phyloP scores from a whole-genome alignment of 164 flowering plant species.

The Aristolochia fimbriata region DNA sequence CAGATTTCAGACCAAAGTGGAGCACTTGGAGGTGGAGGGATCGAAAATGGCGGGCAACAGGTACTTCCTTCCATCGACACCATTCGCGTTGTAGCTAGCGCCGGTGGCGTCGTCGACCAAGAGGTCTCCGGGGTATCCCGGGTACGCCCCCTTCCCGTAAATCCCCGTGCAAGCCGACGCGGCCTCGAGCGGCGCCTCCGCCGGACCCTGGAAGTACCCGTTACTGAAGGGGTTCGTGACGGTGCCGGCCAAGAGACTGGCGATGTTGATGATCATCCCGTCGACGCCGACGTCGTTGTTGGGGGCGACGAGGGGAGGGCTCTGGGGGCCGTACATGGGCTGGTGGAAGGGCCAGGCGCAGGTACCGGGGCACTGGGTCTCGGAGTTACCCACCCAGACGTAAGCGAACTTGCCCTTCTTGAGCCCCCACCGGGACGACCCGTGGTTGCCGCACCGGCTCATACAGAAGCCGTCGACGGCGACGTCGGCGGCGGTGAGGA shows the following conservation, averaged over 20 bases:
- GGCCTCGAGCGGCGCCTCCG: conserved; percentile 21
- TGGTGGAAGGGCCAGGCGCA: conserved; percentile 32
- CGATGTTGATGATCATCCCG: conserved; percentile 25
- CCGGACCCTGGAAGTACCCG: conserved; percentile 24
- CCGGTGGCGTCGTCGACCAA: conserved; percentile 16
- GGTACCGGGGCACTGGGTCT: conserved; percentile 23
- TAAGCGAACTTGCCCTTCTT: conserved; percentile 10
- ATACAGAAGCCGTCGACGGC: conserved; percentile 20
- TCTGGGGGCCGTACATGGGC: conserved; percentile 27
- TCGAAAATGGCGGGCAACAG: conserved; percentile 24
- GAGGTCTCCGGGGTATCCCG: conserved; percentile 26
- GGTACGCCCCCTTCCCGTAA: conserved; percentile 25
- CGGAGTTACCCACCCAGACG: conserved; percentile 30
- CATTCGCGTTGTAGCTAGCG: conserved; percentile 26
- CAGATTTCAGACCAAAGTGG: conserved; percentile 1
- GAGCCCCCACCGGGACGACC: conserved; percentile 6
- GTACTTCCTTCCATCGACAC: conserved; percentile 17
- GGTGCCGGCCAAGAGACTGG: conserved; percentile 19
- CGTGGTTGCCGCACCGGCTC: conserved; percentile 25
- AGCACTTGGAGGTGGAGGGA: conserved; percentile 15
- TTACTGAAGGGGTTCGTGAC: conserved; percentile 24
- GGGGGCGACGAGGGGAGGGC: conserved; percentile 19
- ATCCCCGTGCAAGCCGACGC: conserved; percentile 25
- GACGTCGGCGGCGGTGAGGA: conserved; percentile 25
- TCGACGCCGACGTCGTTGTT: conserved; percentile 28